Conservation (phyloP, 2,329 filamentous ascomycete genomes). For the Septoria linicola region DNA sequence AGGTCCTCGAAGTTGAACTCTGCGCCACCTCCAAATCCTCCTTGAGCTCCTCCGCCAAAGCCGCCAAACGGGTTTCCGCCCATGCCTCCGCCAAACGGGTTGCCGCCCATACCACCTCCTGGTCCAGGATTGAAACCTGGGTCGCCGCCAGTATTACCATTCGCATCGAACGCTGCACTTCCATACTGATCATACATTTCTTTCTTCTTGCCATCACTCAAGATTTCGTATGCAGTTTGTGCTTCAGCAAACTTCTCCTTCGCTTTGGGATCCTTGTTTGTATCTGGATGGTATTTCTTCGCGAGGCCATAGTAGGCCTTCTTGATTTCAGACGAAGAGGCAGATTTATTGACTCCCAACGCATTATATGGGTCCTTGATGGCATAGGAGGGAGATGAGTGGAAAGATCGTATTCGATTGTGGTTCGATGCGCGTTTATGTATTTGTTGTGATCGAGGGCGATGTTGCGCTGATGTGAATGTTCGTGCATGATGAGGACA, state of each 20-base stretch:
- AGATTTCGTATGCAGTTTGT: constrained; percentile 87
- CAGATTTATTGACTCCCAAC: constrained; percentile 78
- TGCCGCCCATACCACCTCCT: constrained; percentile 59
- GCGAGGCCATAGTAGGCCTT: constrained; percentile 97
- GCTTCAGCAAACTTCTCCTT: constrained; percentile 95
- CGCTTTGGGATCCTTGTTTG: constrained; percentile 89
- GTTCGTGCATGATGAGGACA: constrained; percentile 16
- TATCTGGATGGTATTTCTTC: constrained; percentile 97
- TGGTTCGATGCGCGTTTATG: constrained; percentile 27
- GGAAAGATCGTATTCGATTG: constrained; percentile 49
- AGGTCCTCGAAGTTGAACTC: constrained; percentile 97
- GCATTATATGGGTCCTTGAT: constrained; percentile 80
- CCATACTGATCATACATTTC: constrained; percentile 91
- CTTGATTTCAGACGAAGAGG: constrained; percentile 87
- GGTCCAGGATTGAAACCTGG: constrained; percentile 64
- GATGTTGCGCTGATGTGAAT: constrained; percentile 23
- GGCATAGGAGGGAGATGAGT: constrained; percentile 56
- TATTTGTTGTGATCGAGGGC: constrained; percentile 14
- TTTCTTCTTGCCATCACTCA: constrained; percentile 90
- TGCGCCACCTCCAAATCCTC: constrained; percentile 37
- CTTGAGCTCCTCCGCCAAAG: constrained; percentile 52
- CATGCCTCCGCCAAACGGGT: constrained; percentile 49
- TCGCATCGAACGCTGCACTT: constrained; percentile 68
- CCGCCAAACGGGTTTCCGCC: constrained; percentile 37
- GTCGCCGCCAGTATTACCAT: constrained; percentile 67